Evolutionary conservation across 2,329 filamentous ascomycete genomes (phyloP).

Genomic region (Penicillium sp.): DNA sequence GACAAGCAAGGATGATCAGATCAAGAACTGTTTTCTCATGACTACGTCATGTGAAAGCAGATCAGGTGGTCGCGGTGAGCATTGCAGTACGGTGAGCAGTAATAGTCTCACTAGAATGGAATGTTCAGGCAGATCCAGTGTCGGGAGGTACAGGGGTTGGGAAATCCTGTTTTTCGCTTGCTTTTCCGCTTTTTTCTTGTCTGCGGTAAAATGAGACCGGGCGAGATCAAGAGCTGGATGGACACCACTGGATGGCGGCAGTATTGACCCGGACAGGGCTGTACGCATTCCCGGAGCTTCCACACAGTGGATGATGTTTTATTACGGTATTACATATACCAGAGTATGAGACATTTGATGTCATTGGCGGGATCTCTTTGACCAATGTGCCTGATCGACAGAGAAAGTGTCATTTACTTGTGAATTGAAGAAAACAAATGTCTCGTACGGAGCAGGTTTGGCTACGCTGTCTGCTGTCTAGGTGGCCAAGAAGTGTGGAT

Average conservation of each 20-base stretch:
- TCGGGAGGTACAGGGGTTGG: background rate
- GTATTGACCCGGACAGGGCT: background rate
- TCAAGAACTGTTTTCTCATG: conserved; percentile 31
- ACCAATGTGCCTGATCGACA: background rate
- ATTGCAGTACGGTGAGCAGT: background rate
- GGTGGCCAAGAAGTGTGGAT: too few relatives aligned
- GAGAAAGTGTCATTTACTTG: background rate
- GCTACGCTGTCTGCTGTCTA: too few relatives aligned
- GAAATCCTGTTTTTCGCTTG: background rate
- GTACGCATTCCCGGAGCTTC: conserved; percentile 5
- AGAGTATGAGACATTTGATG: conserved; percentile 1
- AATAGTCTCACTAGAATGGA: background rate
- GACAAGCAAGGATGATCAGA: conserved; percentile 15
- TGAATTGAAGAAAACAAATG: background rate
- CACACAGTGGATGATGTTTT: background rate
- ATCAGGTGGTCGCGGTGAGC: conserved; percentile 11
- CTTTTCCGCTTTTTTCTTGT: background rate
- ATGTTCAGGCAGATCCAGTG: background rate
- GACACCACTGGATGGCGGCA: background rate
- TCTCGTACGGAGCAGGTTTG: too few relatives aligned
- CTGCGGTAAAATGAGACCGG: background rate
- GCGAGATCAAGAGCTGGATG: background rate
- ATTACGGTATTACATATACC: conserved; percentile 20
- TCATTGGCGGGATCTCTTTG: conserved; percentile 17
- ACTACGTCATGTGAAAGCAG: conserved; percentile 40